Evolutionary conservation across 2,329 filamentous ascomycete species (phyloP), one percentile per base, ranked within the genome.

Genomic region (Teratosphaeria destructans): DNA sequence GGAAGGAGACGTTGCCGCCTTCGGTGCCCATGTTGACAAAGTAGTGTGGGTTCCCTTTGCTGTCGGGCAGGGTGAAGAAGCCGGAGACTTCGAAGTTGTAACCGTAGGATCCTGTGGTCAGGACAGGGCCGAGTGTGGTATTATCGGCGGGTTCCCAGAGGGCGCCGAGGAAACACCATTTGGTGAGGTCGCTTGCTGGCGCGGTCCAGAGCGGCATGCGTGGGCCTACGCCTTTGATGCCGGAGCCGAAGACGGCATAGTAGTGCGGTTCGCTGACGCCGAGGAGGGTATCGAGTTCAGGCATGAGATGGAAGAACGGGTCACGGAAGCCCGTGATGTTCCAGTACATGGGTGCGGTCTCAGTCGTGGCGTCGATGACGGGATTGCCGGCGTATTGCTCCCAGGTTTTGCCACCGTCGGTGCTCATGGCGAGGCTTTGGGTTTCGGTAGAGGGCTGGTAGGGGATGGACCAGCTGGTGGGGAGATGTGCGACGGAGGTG

Each of bases 81-180:
- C 77, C 76, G 0, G 75, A 77, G 59, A 78, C 76, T 63, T 79
- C 77, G 54, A 78, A 78, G 65, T 79, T 79, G 69, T 73, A 78
- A 10, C 70, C 77, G 57, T 78, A 77, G 1, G 71, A 73, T 23
- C 76, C 76, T 7, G 77, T 78, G 56, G 75, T 72, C 5, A 78
- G 61, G 6, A 75, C 60, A 14, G 72, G 72, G 6, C 75, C 76
- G 5, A 78, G 67, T n/a, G 71, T 74, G 12, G 70, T 72, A 63
- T 78, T 78, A 12, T 61, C 67, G 3, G 67, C 68, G 4, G 77
- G 77, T 65, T 78, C 76, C 74, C 76, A 78, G 5, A 79, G 66
- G 11, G 76, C 72, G 16, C 77, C 77, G 3, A 77, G 66, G 71
- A 77, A 79, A 4, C 74, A 77, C 77, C 77, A 79, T 57, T 75